A percentile compares a stretch with the other conserved stretches of the same genome.
phyloP scores from a whole-genome alignment of 805 yeast species.

The Lipomyces orientalis region DNA sequence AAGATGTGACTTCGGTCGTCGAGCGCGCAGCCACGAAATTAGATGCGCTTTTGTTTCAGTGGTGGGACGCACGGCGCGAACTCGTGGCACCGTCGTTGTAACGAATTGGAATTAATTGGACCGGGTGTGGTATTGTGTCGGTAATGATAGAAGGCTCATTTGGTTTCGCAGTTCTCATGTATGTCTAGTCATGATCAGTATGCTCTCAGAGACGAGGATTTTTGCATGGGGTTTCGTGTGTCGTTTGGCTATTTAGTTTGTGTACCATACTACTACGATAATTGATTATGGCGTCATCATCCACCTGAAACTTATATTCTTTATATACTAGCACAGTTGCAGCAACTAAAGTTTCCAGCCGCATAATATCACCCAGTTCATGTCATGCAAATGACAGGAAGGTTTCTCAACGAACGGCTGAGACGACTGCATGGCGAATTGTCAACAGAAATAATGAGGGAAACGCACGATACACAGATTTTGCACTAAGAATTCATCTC shows the following conservation, averaged over 20 bases:
- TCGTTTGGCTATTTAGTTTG: not conserved
- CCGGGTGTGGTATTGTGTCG: too few relatives aligned
- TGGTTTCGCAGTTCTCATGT: not conserved
- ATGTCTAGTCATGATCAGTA: not conserved
- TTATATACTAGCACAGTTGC: not conserved
- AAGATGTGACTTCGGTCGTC: not conserved
- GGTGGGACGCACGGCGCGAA: not conserved
- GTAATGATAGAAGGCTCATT: not conserved
- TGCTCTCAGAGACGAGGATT: not conserved
- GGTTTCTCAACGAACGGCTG: too few relatives aligned
- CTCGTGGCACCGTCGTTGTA: not conserved
- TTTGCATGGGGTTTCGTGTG: not conserved
- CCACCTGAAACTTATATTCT: not conserved
- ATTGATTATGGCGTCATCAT: not conserved
- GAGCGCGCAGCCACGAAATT: slow-evolving; percentile 4
- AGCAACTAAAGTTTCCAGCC: not conserved
- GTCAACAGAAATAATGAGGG: too few relatives aligned
- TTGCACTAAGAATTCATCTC: too few relatives aligned
- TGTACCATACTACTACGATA: not conserved
- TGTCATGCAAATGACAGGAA: too few relatives aligned
- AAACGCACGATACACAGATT: too few relatives aligned
- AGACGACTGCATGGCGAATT: too few relatives aligned
- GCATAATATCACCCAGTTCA: too few relatives aligned
- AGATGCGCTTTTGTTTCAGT: slow-evolving; percentile 3
- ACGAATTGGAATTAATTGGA: not conserved